Conservation (phyloP, 192 early-diverging fungal species). For the Backusella liffmaniae region DNA sequence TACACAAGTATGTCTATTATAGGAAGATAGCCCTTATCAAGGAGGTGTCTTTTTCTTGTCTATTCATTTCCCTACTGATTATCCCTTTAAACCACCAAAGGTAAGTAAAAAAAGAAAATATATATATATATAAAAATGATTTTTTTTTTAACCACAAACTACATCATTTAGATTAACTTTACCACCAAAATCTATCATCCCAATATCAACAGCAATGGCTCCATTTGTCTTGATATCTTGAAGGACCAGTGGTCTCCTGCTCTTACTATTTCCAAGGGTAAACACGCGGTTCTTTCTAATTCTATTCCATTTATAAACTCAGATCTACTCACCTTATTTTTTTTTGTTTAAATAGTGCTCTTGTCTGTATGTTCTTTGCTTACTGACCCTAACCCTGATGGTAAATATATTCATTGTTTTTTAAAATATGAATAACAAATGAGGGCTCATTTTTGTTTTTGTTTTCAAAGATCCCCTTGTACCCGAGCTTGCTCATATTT, state of each 20-base stretch:
- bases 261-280: conserved; percentile 95
- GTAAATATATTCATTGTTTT: neutral
- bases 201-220: conserved; percentile 98
- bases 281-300: neutral
- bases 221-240: conserved; percentile 97
- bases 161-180: conserved; percentile 72
- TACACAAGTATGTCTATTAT: conserved; percentile 7
- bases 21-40: conserved; percentile 89
- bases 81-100: conserved; percentile 98
- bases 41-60: conserved; percentile 97
- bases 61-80: conserved; percentile 98
- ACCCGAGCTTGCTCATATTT: conserved; percentile 95
- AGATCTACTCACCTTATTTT: neutral
- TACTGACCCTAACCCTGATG: conserved; percentile 94
- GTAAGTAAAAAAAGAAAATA: conserved; percentile 33
- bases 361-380: conserved; percentile 96
- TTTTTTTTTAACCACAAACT: neutral
- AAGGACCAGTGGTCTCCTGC: conserved; percentile 99
- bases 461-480: conserved; percentile 85
- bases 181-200: conserved; percentile 98
- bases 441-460: neutral
- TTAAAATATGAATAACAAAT: neutral
- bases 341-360: conserved; percentile 57
- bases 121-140: neutral
- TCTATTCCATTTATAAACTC: conserved; percentile 5